Base-by-base conservation (phyloP, 208 protist genomes). In the Trypanosoma congolense region DNA sequence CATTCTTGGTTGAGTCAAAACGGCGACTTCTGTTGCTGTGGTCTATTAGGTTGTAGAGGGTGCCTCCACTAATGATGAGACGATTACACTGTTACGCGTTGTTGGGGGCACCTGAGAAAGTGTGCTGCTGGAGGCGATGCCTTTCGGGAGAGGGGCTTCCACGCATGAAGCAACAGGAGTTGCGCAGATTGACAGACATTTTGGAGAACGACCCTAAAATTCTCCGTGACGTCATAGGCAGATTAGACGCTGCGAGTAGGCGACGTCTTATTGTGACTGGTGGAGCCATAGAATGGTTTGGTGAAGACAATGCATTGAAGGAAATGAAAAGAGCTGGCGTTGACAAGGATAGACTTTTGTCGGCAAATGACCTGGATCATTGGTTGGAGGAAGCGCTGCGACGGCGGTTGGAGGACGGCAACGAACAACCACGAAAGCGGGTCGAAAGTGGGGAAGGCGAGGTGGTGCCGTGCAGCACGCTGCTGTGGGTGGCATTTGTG, bases 271-370 rank as follows among this genome's bases (percentile, higher is more conserved):
- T 95, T 22, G 80, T 95, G 21, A 70, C 88, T 14, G 88, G 88
- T 26, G 88, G 88, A 5, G 84, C 88, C 22, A 88, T 92, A 77
- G 84, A 95, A 67, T 95, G 88, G 88, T 95, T 95, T 62, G 88
- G 88, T 8, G 87, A 86, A 53, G 88, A 95, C 36, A 92, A 71
- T 59, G 88, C 77, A 8, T 77, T 69, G 22, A 56, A 66, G 12
- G 88, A 95, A 65, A 73, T 95, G 48, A 73, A 85, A 51, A 76
- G 76, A 40, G 88, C 84, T 2, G 88, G 90, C 51, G 69, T 57
- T 1, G 88, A 95, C 67, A 81, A 92, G 50, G 88, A 95, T 61
- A 61, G 71, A 3, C 50, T 65, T 26, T 90, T 95, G 19, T 92
- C 82, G 8, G 84, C 88, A 3, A 95, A 95, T 46, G 88, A 95